Percentiles rank a stretch among this genome's conserved stretches.
Evolutionary conservation across 108 stramenopile genomes (phyloP).

Genomic region (Pseudonitzschia pungens): DNA sequence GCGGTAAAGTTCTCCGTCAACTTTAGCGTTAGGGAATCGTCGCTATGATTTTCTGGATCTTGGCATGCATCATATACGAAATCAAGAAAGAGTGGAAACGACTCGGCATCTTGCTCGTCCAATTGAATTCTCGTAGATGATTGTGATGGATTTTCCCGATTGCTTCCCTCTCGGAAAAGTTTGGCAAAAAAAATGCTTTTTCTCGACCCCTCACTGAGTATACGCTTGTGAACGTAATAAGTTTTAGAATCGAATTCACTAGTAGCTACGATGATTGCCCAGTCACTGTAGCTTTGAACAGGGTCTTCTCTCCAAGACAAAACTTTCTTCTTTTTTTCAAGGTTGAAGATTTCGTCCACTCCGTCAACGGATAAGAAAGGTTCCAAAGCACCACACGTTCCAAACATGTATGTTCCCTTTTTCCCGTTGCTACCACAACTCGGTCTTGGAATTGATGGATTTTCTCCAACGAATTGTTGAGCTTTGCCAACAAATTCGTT

Average conservation of each 20-base stretch:
- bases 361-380: constrained; percentile 25
- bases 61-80: constrained; percentile 34
- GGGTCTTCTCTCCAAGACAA: constrained; percentile 48
- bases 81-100: constrained; percentile 49
- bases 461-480: not conserved
- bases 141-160: constrained; percentile 14
- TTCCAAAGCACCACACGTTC: constrained; percentile 27
- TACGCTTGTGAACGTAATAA: constrained; percentile 49
- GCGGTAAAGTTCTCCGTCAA: constrained; percentile 28
- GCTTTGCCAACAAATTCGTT: constrained; percentile 1
- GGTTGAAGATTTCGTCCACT: constrained; percentile 29
- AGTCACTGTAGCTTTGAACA: constrained; percentile 36
- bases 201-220: constrained; percentile 35
- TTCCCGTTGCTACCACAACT: not conserved
- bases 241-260: constrained; percentile 40
- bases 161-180: constrained; percentile 17
- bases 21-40: constrained; percentile 25
- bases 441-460: not conserved
- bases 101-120: constrained; percentile 43
- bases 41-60: constrained; percentile 9
- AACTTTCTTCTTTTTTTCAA: not conserved
- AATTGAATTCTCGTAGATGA: constrained; percentile 42
- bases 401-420: not conserved
- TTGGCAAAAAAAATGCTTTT: constrained; percentile 40
- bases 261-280: constrained; percentile 45